Percentiles rank a stretch among this genome's conserved stretches.
Evolutionary conservation across 352 stramenopile species (phyloP).

Genomic region (Achlya hypogyna): DNA sequence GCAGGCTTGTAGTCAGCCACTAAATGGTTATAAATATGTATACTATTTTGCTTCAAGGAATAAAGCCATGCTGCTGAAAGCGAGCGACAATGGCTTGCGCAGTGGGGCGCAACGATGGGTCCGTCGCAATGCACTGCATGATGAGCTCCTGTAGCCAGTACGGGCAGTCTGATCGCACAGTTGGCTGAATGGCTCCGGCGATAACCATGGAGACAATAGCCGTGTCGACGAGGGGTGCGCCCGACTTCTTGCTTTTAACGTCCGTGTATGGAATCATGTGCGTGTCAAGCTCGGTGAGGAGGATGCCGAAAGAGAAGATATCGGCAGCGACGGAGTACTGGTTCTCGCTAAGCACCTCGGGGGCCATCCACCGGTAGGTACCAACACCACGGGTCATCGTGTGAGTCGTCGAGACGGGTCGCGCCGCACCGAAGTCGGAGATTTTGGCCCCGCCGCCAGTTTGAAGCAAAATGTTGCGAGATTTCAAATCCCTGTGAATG

Average conservation of each 20-base stretch:
- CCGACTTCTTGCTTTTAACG: conserved; percentile 22
- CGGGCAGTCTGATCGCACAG: conserved; percentile 29
- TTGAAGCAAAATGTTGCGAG: conserved; percentile 22
- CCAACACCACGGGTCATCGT: conserved; percentile 46
- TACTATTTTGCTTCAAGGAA: too few species aligned
- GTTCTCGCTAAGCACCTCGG: conserved; percentile 41
- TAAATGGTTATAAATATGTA: too few species aligned
- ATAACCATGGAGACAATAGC: conserved; percentile 38
- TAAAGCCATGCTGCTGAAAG: not conserved
- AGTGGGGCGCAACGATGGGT: conserved; percentile 30
- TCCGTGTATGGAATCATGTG: conserved; percentile 47
- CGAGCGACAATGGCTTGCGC: conserved; percentile 7
- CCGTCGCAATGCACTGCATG: conserved; percentile 27
- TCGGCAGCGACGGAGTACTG: conserved; percentile 44
- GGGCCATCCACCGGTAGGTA: conserved; percentile 46
- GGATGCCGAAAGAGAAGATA: conserved; percentile 51
- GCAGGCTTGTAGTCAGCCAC: too few species aligned
- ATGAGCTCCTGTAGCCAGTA: conserved; percentile 28
- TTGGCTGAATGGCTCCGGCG: conserved; percentile 26
- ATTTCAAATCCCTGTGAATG: conserved; percentile 26
- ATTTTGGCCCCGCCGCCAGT: not conserved
- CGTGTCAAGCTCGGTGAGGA: conserved; percentile 50
- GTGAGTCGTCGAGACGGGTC: not conserved
- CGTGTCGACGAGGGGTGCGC: conserved; percentile 31
- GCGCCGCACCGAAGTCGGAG: conserved; percentile 8